phyloP scores from a whole-genome alignment of 345 rosid genomes.

The Populus simonii region DNA sequence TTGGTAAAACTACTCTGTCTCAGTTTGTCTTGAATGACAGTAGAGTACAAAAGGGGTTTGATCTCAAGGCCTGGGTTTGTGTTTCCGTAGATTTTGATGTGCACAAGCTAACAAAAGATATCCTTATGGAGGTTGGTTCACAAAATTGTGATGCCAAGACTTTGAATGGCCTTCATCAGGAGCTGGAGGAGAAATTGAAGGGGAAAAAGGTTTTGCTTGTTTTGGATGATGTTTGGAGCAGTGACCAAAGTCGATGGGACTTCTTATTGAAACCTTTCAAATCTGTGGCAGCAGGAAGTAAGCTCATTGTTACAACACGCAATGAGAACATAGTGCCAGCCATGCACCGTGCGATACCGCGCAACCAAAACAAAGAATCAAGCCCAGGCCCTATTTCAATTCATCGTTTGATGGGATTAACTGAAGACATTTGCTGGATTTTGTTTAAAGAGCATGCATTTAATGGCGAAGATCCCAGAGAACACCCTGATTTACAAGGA shows the following conservation, averaged over 20 bases:
- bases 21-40: neutral
- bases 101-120: neutral
- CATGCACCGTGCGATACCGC: neutral
- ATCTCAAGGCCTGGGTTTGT: constrained; percentile 4
- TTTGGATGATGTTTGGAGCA: constrained; percentile 5
- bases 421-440: neutral
- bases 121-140: neutral
- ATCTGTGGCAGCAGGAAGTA: neutral
- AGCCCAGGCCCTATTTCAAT: neutral
- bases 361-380: too few relatives aligned
- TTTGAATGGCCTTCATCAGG: neutral
- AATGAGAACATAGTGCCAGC: neutral
- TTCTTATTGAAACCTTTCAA: neutral
- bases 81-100: constrained; percentile 2
- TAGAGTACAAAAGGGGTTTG: neutral
- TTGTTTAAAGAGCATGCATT: neutral
- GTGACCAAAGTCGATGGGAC: neutral
- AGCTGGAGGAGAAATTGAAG: neutral
- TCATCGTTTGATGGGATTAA: neutral
- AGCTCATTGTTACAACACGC: neutral
- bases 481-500: neutral
- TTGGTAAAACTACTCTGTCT: constrained; percentile 8
- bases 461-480: neutral
- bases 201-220: constrained; percentile 8
- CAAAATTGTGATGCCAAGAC: neutral